Evolutionary conservation across 2,329 filamentous ascomycete species (phyloP), one percentile per base, ranked within the genome.

Genomic region (Mycosphaerella sp.): DNA sequence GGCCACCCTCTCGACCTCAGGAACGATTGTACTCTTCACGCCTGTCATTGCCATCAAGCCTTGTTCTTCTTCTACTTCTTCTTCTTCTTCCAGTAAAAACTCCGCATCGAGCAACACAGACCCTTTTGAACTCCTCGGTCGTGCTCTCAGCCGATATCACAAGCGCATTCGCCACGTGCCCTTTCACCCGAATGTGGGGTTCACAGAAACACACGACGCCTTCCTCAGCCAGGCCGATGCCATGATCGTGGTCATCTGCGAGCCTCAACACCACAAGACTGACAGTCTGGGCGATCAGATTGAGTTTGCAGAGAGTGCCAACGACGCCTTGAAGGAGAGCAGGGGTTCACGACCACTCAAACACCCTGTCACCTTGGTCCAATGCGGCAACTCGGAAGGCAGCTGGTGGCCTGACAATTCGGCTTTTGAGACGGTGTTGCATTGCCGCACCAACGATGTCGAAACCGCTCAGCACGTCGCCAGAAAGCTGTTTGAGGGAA

Each of bases 91-190:
- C 58, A 73, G 70, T 61, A 70, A 69, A 55, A 70, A 70, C 59
- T 64, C 45, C 40, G 34, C 50, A 4, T 29, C 21, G 4, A 46
- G 70, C 43, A 73, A 74, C 43, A 75, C 71, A 62, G 87, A 91
- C 66, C 87, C 86, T 0, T 90, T 90, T 64, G 86, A 90, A 68
- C 77, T 80, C 11, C 73, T 91, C 14, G 87, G 86, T 17, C 77
- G 78, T 58, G 79, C 81, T 43, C 69, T 91, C 46, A 80, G 81
- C 46, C 73, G 71, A 46, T 75, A 79, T 60, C 83, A 86, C 64
- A 72, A 77, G 2, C 77, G 76, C 67, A 76, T 90, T 57, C 80
- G 84, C 17, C 87, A 90, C 66, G 80, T 89, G 42, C 85, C 87
- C 5, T 91, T 88, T 64, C 80, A 82, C 4, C 79, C 81, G 45